phyloP scores from a whole-genome alignment of 805 yeast species.

The Myxozyma udenii region DNA sequence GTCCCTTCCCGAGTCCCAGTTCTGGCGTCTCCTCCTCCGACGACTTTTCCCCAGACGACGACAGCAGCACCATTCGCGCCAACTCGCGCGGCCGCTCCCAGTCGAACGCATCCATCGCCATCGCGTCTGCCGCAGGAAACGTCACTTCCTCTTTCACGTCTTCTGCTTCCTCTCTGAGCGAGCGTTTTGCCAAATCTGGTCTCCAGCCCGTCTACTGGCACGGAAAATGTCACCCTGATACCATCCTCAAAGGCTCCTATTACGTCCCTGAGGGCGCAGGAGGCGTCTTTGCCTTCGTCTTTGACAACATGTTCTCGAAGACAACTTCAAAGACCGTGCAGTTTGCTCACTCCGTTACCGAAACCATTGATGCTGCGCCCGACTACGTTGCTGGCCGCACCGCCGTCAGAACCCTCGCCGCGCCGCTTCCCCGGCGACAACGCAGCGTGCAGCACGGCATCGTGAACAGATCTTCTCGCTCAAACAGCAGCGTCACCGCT shows the following conservation, averaged over 20 bases:
- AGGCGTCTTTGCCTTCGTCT: constrained; percentile 80
- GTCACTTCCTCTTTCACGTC: constrained; percentile 10
- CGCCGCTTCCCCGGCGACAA: constrained; percentile 15
- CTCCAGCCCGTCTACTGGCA: constrained; percentile 52
- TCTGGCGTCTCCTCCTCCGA: too few species aligned
- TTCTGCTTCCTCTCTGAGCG: constrained; percentile 36
- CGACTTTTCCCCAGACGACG: too few species aligned
- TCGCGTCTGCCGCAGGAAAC: neutral
- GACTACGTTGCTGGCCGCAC: constrained; percentile 12
- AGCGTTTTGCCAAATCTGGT: constrained; percentile 55
- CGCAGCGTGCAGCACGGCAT: constrained; percentile 5
- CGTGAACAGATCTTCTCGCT: neutral
- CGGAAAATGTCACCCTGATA: constrained; percentile 59
- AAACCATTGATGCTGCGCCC: constrained; percentile 11
- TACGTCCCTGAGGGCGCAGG: constrained; percentile 50
- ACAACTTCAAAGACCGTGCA: constrained; percentile 76
- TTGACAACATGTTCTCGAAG: constrained; percentile 88
- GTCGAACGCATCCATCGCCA: constrained; percentile 1
- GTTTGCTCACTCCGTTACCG: constrained; percentile 43
- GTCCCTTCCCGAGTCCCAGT: too few species aligned
- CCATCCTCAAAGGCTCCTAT: constrained; percentile 59
- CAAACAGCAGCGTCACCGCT: neutral
- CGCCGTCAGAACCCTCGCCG: constrained; percentile 18
- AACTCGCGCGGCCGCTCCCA: neutral
- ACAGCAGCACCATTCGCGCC: too few species aligned